Percentiles rank a stretch among this genome's conserved stretches.
Evolutionary conservation across 345 rosid genomes (phyloP).

Genomic region (Psidium friedrichsthalianum): DNA sequence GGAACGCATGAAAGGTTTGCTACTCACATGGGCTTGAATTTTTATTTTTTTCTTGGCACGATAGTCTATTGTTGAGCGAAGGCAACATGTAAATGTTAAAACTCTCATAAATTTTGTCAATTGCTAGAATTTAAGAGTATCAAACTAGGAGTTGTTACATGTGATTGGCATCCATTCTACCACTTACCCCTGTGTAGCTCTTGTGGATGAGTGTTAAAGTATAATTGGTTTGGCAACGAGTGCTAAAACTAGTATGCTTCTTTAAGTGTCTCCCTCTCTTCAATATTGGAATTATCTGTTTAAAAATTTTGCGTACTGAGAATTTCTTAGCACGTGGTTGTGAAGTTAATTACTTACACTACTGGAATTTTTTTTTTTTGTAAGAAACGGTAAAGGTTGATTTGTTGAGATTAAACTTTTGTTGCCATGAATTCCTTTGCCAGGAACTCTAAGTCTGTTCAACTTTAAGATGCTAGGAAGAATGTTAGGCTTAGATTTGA

Average conservation of each 20-base stretch:
- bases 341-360: background rate
- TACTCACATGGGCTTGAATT: background rate
- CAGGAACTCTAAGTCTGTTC: background rate
- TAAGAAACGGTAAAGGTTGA: background rate
- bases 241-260: background rate
- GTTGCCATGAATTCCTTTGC: background rate
- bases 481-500: background rate
- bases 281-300: background rate
- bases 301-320: background rate
- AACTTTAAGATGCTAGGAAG: background rate
- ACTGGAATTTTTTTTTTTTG: background rate
- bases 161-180: background rate
- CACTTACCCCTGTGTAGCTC: background rate
- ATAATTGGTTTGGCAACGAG: background rate
- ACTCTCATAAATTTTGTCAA: background rate
- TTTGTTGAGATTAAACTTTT: background rate
- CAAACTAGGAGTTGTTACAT: background rate
- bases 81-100: background rate
- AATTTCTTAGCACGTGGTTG: background rate
- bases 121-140: background rate
- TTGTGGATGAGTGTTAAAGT: background rate
- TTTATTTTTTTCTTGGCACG: background rate
- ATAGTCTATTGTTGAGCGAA: background rate
- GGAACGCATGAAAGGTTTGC: conserved; percentile 78
- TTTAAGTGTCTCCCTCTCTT: background rate